Percentiles rank a stretch among this genome's conserved stretches.
Evolutionary conservation across 495 filamentous ascomycete species (phyloP).

Genomic region (Penicillium angulare): DNA sequence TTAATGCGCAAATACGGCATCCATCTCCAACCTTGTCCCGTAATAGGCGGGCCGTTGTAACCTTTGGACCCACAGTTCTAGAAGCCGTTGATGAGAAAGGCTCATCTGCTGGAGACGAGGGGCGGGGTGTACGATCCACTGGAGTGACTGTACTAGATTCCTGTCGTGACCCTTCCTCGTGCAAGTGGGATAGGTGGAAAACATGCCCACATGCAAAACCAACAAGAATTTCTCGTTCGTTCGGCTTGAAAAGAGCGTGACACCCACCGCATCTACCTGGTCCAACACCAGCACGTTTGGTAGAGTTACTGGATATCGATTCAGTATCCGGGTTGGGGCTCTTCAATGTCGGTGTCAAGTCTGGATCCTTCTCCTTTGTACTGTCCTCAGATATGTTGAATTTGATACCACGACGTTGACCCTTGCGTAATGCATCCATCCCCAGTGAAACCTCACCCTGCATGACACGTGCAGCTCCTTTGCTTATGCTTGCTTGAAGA

Average conservation of each 20-base stretch:
- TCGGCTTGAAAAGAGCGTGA: slow-evolving; percentile 52
- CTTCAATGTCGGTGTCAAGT: slow-evolving; percentile 38
- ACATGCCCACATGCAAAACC: slow-evolving; percentile 91
- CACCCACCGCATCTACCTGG: slow-evolving; percentile 58
- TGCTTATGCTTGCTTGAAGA: slow-evolving; percentile 85
- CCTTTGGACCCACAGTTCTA: slow-evolving; percentile 76
- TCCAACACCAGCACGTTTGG: slow-evolving; percentile 20
- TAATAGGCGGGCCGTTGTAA: slow-evolving; percentile 81
- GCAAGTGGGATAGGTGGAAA: slow-evolving; percentile 82
- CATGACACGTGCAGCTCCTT: slow-evolving; percentile 83
- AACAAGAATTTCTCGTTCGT: slow-evolving; percentile 72
- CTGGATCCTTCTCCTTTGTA: slow-evolving; percentile 10
- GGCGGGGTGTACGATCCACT: slow-evolving; percentile 30
- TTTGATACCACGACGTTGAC: slow-evolving; percentile 80
- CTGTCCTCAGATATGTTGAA: slow-evolving; percentile 67
- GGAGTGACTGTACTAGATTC: slow-evolving; percentile 14
- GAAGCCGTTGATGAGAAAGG: slow-evolving; percentile 32
- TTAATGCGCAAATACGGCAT: slow-evolving; percentile 62
- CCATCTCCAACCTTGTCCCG: slow-evolving; percentile 67
- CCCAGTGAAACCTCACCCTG: slow-evolving; percentile 80
- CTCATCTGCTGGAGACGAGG: slow-evolving; percentile 25
- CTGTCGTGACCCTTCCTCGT: slow-evolving; percentile 39
- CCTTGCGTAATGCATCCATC: slow-evolving; percentile 72
- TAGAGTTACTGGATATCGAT: slow-evolving; percentile 15
- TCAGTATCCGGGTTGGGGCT: slow-evolving; percentile 21